phyloP scores from a whole-genome alignment of 768 basidiomycete genomes.

The Tremella yokohamensis region DNA sequence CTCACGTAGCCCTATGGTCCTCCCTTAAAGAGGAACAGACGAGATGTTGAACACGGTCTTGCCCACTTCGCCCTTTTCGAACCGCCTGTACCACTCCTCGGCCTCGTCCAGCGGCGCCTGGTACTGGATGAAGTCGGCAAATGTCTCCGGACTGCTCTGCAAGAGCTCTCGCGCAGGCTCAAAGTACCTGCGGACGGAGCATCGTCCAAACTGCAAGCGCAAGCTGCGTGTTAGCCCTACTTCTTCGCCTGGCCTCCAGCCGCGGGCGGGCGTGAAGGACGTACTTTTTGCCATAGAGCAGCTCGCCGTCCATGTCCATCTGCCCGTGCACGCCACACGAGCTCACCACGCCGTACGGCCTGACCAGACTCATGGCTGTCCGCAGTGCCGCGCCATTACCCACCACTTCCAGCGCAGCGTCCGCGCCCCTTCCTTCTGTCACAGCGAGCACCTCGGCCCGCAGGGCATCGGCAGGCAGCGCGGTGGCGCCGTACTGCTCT shows the following conservation, averaged over 20 bases:
- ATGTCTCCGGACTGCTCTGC: constrained; percentile 27
- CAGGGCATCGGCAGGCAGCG: constrained; percentile 33
- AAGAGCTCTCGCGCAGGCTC: constrained; percentile 27
- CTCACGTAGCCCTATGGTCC: no score
- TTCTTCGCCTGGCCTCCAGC: neutral
- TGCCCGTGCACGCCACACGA: constrained; percentile 43
- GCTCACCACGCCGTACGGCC: constrained; percentile 46
- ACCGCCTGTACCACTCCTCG: constrained; percentile 43
- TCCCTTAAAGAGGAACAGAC: constrained; percentile 12
- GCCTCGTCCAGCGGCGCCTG: constrained; percentile 31
- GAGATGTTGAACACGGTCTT: constrained; percentile 42
- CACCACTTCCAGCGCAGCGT: constrained; percentile 51
- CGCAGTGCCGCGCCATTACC: constrained; percentile 42
- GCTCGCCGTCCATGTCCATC: constrained; percentile 29
- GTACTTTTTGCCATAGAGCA: constrained; percentile 44
- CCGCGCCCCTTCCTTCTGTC: constrained; percentile 45
- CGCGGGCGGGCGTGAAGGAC: no score
- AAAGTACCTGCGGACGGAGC: constrained; percentile 36
- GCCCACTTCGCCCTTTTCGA: constrained; percentile 45
- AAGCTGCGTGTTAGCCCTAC: constrained; percentile 14
- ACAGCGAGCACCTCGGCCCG: constrained; percentile 21
- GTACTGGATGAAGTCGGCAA: constrained; percentile 35
- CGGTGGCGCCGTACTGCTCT: constrained; percentile 48
- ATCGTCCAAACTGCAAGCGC: constrained; percentile 41
- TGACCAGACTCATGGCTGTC: constrained; percentile 45